phyloP scores from a whole-genome alignment of 208 protist species.

The Leishmania lainsoni region DNA sequence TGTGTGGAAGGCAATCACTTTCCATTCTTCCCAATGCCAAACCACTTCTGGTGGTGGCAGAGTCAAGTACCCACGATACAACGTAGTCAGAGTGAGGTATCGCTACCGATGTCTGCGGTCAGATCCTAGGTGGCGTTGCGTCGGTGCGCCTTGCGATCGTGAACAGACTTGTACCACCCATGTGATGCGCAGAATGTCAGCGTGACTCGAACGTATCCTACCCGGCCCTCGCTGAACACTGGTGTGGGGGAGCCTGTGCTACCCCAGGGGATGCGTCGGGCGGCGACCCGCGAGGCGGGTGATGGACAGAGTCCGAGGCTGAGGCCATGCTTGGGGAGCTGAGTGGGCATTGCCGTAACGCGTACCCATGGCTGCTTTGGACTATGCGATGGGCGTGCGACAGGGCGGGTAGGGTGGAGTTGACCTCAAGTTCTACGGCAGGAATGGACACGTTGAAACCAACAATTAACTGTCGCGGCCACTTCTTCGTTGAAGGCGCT shows the following conservation, averaged over 20 bases:
- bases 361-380: not conserved
- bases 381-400: not conserved
- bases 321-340: no score
- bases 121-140: not conserved
- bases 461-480: not conserved
- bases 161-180: not conserved
- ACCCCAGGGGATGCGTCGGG: not conserved
- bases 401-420: not conserved
- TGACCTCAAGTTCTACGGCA: not conserved
- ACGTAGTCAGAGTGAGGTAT: not conserved
- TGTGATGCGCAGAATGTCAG: not conserved
- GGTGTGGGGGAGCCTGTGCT: not conserved
- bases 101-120: not conserved
- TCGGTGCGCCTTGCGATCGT: not conserved
- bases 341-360: not conserved
- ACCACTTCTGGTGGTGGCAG: not conserved
- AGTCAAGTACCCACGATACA: not conserved
- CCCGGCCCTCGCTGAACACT: not conserved
- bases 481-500: not conserved
- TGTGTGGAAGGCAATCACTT: not conserved
- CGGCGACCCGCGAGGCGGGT: not conserved
- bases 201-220: not conserved
- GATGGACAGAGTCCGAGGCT: not conserved
- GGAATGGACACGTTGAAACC: not conserved
- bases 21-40: not conserved